Evolutionary conservation across 345 rosid species (phyloP), one percentile per base, ranked within the genome.

Genomic region (Streptanthus diversifolius): DNA sequence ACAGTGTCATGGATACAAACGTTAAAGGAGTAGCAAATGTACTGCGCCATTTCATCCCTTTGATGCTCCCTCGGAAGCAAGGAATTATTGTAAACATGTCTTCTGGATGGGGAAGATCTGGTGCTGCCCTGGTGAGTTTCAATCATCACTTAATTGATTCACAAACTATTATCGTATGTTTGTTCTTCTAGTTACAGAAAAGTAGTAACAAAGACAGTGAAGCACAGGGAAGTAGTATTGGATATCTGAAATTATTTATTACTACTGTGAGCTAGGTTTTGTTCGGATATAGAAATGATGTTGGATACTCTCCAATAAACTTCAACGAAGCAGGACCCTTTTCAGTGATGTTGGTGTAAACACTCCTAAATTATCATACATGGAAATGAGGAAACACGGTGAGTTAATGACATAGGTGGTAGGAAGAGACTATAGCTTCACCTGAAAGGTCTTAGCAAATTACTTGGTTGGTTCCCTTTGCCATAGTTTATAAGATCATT

Each of bases 21-120:
- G 85, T 93, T 10, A 91, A 89, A 79, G 98, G 97, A 43, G 61
- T 82, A 35, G 95, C 91, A 19, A 93, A 91, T 74, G 80, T 93
- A 78, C 45, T 93, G 73, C 96, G 98, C 14, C 95, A 91, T 74
- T 93, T 93, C 74, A 86, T 93, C 55, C 98, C 97, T 57, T 72
- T 85, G 66, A 89, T 93, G 97, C 66, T 93, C 57, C 88, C 91
- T 15, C 86, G 66, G 47, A 85, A 84, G 83, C 96, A 74, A 68
- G 98, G 97, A 72, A 82, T 93, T 57, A 83, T 93, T 60, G 91
- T 93, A 35, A 93, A 93, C 68, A 77, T 87, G 83, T 93, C 98
- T 71, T 91, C 98, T 62, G 98, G 98, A 36, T 93, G 97, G 97
- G 98, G 98, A 74, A 76, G 97, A 80, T 91, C 97, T 13, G 97